Evolutionary conservation across 441 rosid genomes (phyloP).

Genomic region (Adansonia madagascariensis): DNA sequence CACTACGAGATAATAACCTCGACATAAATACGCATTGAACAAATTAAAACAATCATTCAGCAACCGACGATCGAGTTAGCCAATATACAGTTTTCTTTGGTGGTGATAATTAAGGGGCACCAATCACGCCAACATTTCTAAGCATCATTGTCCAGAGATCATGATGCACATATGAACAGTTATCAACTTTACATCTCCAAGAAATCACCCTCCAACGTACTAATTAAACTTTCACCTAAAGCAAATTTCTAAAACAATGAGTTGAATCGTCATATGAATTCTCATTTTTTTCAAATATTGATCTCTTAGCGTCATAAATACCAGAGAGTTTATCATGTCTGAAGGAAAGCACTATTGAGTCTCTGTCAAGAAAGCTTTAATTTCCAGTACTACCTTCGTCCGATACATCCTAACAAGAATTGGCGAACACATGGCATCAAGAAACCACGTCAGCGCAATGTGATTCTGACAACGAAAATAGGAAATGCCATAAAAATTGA

Average conservation of each 20-base stretch:
- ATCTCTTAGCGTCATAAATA: too few species aligned
- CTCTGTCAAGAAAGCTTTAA: neutral
- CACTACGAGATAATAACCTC: neutral
- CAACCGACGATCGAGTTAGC: neutral
- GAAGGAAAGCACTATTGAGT: neutral
- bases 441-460: constrained; percentile 1
- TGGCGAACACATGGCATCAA: neutral
- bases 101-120: neutral
- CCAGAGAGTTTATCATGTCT: too few species aligned
- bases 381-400: neutral
- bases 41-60: too few species aligned
- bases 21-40: too few species aligned
- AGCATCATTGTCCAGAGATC: neutral
- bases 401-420: neutral
- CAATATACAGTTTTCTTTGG: neutral
- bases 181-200: too few species aligned
- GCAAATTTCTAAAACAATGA: neutral
- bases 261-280: neutral
- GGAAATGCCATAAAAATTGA: too few species aligned
- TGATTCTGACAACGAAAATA: neutral
- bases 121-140: constrained; percentile 18
- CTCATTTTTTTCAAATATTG: too few species aligned
- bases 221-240: neutral
- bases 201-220: neutral
- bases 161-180: neutral